phyloP scores from a whole-genome alignment of 345 rosid species.

The Arabidopsis arenosa region DNA sequence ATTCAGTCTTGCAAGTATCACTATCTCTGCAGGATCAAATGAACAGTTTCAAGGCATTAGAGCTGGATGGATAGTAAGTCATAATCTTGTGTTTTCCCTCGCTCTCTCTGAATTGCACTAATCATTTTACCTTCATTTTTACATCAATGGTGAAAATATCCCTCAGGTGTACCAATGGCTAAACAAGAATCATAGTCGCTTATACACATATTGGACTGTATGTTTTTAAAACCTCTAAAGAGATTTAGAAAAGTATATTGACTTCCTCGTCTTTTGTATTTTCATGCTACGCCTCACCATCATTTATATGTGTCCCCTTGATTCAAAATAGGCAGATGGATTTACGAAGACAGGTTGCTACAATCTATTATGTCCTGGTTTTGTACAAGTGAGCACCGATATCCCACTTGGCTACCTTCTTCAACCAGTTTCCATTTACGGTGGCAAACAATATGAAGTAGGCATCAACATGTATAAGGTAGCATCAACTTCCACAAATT shows the following conservation, averaged over 20 bases:
- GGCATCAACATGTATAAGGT: conserved; percentile 14
- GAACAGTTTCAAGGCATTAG: conserved; percentile 23
- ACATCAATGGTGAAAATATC: not conserved
- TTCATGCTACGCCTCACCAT: not conserved
- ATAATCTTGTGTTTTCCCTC: not conserved
- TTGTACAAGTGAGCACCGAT: conserved; percentile 9
- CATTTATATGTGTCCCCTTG: not conserved
- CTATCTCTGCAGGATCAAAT: not conserved
- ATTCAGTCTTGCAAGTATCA: conserved; percentile 22
- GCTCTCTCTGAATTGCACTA: not conserved
- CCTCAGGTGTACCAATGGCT: conserved; percentile 35
- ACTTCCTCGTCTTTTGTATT: not conserved
- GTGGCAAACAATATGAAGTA: not conserved
- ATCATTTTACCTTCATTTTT: too few relatives aligned
- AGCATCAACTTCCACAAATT: not conserved
- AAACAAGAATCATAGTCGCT: conserved; percentile 18
- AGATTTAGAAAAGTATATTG: not conserved
- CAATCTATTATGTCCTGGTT: conserved; percentile 27
- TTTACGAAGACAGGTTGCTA: conserved; percentile 22
- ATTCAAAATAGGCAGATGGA: conserved; percentile 17
- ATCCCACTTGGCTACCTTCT: conserved; percentile 10
- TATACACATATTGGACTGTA: conserved; percentile 39
- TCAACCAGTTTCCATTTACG: conserved; percentile 7
- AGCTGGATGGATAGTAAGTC: conserved; percentile 44
- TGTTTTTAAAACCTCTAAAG: conserved; percentile 2